Conservation (phyloP, 208 protist genomes). For the Crithidia mellificae region DNA sequence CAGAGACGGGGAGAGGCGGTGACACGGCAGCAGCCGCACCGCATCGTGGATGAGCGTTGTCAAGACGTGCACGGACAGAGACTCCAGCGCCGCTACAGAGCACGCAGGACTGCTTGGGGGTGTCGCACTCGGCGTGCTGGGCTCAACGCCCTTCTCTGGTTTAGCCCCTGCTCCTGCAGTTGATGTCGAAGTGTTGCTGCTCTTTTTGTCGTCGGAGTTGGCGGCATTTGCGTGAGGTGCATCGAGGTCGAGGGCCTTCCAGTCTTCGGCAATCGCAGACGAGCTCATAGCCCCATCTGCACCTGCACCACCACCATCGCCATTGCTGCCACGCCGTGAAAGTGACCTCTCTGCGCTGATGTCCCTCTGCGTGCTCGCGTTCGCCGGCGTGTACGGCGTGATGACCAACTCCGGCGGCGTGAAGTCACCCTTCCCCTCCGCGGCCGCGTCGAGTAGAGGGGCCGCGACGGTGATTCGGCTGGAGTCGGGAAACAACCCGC, state of each 20-base stretch:
- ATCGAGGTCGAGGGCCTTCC: slow-evolving; percentile 1
- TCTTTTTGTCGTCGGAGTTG: background rate
- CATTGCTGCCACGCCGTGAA: background rate
- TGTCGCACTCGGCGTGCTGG: background rate
- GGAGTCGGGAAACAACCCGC: too few species aligned
- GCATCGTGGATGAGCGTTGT: slow-evolving; percentile 7
- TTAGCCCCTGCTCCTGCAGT: background rate
- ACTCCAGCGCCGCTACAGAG: slow-evolving; percentile 6
- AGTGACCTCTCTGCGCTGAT: background rate
- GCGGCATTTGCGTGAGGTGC: background rate
- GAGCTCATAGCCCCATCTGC: background rate
- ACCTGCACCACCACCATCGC: background rate
- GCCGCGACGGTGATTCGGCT: too few species aligned
- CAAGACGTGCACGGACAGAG: background rate
- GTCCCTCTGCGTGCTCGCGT: background rate
- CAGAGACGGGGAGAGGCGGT: background rate
- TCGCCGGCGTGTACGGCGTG: background rate
- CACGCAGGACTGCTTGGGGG: background rate
- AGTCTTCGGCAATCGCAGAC: slow-evolving; percentile 4
- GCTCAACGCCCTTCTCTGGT: too few species aligned
- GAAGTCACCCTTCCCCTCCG: too few species aligned
- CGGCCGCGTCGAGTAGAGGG: too few species aligned
- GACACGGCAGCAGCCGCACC: slow-evolving; percentile 8
- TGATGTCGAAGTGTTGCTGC: background rate
- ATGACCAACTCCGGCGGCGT: too few species aligned